These are phyloP conservation scores for Jaapia argillacea DNA, from an alignment of 768 basidiomycete genomes.

Conservation along the genomic window DNA sequence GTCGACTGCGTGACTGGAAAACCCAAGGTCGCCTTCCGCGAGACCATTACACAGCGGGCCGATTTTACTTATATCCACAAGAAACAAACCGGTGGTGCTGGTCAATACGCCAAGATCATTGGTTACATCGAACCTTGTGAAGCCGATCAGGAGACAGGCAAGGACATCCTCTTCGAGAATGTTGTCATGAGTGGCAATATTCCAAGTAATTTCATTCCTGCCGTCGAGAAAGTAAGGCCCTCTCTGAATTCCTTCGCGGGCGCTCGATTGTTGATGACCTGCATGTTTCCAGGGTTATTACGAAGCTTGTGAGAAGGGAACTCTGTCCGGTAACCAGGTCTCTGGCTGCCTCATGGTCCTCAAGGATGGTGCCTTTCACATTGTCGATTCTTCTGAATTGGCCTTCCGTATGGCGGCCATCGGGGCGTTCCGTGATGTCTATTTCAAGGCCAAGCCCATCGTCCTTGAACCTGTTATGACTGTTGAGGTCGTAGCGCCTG, in stretches of 20 bases:
- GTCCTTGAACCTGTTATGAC: conserved; percentile 98
- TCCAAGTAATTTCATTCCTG: conserved; percentile 87
- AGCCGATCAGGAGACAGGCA: conserved; percentile 62
- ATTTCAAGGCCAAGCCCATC: conserved; percentile 62
- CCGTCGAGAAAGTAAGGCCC: conserved; percentile 94
- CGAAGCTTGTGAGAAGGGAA: conserved; percentile 88
- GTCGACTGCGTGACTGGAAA: conserved; percentile 90
- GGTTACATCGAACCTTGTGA: conserved; percentile 89
- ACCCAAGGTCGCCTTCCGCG: conserved; percentile 93
- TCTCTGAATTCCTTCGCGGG: no score
- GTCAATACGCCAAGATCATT: conserved; percentile 90
- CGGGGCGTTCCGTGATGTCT: conserved; percentile 89
- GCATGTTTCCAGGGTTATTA: conserved; percentile 71
- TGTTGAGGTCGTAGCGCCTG: conserved; percentile 92
- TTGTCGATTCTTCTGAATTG: conserved; percentile 92
- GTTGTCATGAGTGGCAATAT: conserved; percentile 88
- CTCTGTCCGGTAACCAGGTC: conserved; percentile 80
- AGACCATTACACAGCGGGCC: conserved; percentile 78
- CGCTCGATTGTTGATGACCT: conserved; percentile 2
- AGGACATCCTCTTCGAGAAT: conserved; percentile 79
- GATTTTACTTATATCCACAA: conserved; percentile 91
- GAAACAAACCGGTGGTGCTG: conserved; percentile 96
- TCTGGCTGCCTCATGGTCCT: conserved; percentile 80
- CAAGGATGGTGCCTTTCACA: conserved; percentile 87
- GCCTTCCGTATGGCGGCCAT: conserved; percentile 89